Conservation (phyloP, 106 monocot species). For the Dioscorea dumetorum region DNA sequence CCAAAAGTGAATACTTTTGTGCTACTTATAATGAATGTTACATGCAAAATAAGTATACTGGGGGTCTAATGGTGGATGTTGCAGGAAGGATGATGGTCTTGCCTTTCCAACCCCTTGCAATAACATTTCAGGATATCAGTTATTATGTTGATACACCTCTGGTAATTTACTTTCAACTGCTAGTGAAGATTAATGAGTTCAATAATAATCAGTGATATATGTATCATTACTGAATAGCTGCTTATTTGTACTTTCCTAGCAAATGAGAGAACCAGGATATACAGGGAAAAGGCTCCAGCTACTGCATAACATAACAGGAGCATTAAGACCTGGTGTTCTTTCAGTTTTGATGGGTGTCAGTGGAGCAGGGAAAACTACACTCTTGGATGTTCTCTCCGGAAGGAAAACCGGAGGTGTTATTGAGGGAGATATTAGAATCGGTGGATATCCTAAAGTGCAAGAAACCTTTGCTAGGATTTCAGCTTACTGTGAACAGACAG, state of each 20-base stretch:
- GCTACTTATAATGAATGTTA: too few species aligned
- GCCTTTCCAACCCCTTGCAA: slow-evolving; percentile 55
- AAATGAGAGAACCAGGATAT: slow-evolving; percentile 65
- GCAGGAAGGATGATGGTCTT: slow-evolving; percentile 54
- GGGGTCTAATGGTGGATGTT: not conserved
- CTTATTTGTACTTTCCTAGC: slow-evolving; percentile 19
- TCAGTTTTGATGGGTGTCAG: slow-evolving; percentile 71
- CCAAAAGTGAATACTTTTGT: too few species aligned
- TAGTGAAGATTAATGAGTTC: not conserved
- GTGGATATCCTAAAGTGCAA: slow-evolving; percentile 71
- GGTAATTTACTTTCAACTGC: slow-evolving; percentile 17
- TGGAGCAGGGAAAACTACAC: slow-evolving; percentile 88
- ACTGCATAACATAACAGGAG: slow-evolving; percentile 62
- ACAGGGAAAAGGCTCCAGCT: slow-evolving; percentile 47
- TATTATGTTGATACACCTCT: slow-evolving; percentile 66
- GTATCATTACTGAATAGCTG: not conserved
- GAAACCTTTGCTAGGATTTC: slow-evolving; percentile 73
- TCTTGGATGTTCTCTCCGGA: slow-evolving; percentile 76
- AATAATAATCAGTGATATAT: not conserved
- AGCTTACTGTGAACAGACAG: slow-evolving; percentile 83
- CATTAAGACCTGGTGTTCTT: slow-evolving; percentile 62
- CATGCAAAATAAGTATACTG: too few species aligned
- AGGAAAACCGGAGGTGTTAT: slow-evolving; percentile 72
- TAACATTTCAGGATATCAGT: slow-evolving; percentile 56
- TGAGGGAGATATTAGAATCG: slow-evolving; percentile 69